Conservation (phyloP, 2,329 filamentous ascomycete genomes). For the Colletotrichum sojae region DNA sequence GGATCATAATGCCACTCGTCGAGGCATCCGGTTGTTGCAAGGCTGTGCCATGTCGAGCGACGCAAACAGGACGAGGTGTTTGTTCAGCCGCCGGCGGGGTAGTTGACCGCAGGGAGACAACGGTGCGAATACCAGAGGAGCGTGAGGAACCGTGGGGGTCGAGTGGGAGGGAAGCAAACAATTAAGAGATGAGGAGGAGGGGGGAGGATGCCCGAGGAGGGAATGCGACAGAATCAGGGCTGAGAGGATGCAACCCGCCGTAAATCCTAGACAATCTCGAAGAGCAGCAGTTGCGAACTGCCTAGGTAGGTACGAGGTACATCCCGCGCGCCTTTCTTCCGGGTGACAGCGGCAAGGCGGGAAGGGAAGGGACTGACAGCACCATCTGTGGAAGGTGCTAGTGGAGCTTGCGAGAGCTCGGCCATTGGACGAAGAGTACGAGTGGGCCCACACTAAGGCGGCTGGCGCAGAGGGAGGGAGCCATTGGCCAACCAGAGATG, state of each 20-base stretch:
- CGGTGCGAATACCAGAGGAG: background rate
- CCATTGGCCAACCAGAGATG: background rate
- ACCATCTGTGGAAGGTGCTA: background rate
- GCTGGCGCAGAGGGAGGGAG: background rate
- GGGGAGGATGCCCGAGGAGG: too few species aligned
- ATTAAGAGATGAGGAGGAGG: too few species aligned
- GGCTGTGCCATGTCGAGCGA: slow-evolving; percentile 7
- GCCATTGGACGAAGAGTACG: slow-evolving; percentile 14
- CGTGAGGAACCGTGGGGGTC: too few species aligned
- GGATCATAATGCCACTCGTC: background rate
- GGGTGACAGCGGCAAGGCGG: background rate
- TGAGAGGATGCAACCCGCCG: too few species aligned
- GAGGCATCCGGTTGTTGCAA: background rate
- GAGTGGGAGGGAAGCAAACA: too few species aligned
- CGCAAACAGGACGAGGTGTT: background rate
- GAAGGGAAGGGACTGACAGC: slow-evolving; percentile 3
- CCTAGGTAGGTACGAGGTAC: slow-evolving; percentile 3
- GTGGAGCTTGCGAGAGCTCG: slow-evolving; percentile 3
- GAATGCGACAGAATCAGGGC: background rate
- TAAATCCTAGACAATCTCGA: too few species aligned
- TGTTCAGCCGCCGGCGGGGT: slow-evolving; percentile 1
- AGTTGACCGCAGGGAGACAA: background rate
- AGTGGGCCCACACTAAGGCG: background rate
- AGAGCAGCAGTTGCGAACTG: background rate
- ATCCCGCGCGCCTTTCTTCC: background rate